Base-by-base conservation (phyloP, 768 basidiomycete genomes). In the Sistotremastrum niveocremeum region DNA sequence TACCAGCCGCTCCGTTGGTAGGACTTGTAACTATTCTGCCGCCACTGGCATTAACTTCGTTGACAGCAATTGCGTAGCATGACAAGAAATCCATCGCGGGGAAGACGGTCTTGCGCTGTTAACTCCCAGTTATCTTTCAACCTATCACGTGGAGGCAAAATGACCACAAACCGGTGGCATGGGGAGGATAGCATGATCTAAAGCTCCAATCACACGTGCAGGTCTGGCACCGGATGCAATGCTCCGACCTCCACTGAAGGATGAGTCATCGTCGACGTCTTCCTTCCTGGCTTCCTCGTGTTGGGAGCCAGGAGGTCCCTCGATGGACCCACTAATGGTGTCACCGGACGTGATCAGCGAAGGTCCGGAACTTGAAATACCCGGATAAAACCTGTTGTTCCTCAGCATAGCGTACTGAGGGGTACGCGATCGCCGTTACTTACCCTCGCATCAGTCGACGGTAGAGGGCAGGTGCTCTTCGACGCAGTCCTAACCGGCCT, bases 1-100 rank as follows among this genome's bases (percentile, higher is more conserved):
- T 84, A 5, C 93, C 94, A 7, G 84, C 84, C 0, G 91, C 89
- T 39, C 93, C 93, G 57, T 91, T 91, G 5, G 91, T 93, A 2
- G 87, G 93, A 4, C 86, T 85, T 2, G 93, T 97, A 40, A 98
- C 93, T 44, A 98, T 94, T 33, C 93, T 73, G 0, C 93, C 93
- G 0, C 93, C 91, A 32, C 77, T 73, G 4, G 91, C 91, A 56
- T 94, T 95, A 8, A 94, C 90, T 60, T 95, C 93, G 56, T 94
- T 94, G 8, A 91, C 89, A 11, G 88, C 87, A 45, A 91, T 93
- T 3, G 90, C 93, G 61, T 95, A 97, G 50, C 87, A 88, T 1
- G 84, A 85, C 49, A 98, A 66, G 57, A 91, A 93, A 57, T 98
- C 91, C 63, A 98, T 79, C 1, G 88, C 90, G 0, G 90, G 90